Evolutionary conservation across 2,329 filamentous ascomycete species (phyloP), one percentile per base, ranked within the genome.

Genomic region (Coniochaeta ligniaria): DNA sequence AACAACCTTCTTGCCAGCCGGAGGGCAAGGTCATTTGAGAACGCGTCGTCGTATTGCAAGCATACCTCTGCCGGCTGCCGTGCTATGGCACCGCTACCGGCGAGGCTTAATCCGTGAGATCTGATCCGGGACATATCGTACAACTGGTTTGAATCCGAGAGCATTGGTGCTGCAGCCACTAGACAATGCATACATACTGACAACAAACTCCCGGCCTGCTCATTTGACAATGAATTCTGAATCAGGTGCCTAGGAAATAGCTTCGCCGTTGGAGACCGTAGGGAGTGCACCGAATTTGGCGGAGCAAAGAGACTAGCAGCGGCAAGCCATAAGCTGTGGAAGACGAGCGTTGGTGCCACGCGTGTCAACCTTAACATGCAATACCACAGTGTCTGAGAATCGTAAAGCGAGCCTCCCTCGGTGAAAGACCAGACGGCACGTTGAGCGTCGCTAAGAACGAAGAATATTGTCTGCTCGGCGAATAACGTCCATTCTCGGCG

Each of bases 291-390:
- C 6, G 74, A 65, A 60, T 75, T 74, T 1, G 84, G 83, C 1
- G 83, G 79, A n/a, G 77, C 73, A 65, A 88, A 89, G 5, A 89
- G 73, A 55, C 78, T 78, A 8, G 78, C 80, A 1, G 85, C 77
- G 6, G 83, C 83, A 64, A 83, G 76, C 87, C 87, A 90, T 6
- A 89, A 75, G 66, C 83, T 86, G 67, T 88, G 82, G 58, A 87
- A 81, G 2, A 88, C 83, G 22, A 88, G 69, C 55, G 75, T 83
- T 5, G 84, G 83, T 17, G 80, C 78, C 47, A 80, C 78, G 57
- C 83, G 77, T 6, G 81, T 85, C 70, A 88, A 73, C 60, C 82
- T 80, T 60, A 86, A 72, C 78, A 86, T 85, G 66, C 81, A 83
- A 67, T 85, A 87, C 83, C 82, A 88, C 1, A 86, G 73, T 16